Evolutionary conservation across 2,329 filamentous ascomycete species (phyloP).

Genomic region (Arachnopeziza araneosa): DNA sequence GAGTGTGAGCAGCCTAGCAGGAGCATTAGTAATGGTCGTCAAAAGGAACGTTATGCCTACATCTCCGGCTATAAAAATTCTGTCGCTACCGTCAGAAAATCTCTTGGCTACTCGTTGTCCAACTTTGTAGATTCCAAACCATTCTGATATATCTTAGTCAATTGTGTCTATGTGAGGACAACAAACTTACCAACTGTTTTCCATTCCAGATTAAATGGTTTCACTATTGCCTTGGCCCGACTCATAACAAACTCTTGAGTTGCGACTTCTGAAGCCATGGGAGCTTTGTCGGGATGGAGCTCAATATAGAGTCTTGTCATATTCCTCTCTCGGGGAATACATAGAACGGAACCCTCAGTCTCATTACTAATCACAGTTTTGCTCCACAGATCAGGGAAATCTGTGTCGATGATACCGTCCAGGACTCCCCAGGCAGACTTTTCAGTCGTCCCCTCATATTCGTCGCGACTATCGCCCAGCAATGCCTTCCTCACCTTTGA

Average conservation of each 20-base stretch:
- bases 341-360: constrained; percentile 48
- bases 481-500: constrained; percentile 45
- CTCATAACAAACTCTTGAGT: constrained; percentile 67
- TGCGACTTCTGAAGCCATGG: constrained; percentile 33
- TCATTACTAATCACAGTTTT: constrained; percentile 50
- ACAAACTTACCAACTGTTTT: constrained; percentile 66
- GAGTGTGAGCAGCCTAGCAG: constrained; percentile 48
- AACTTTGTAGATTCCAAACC: constrained; percentile 56
- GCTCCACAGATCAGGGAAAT: constrained; percentile 57
- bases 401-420: constrained; percentile 36
- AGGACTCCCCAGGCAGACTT: constrained; percentile 55
- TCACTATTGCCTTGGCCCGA: constrained; percentile 55
- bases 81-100: constrained; percentile 44
- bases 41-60: constrained; percentile 26
- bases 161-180: constrained; percentile 36
- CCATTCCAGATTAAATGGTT: constrained; percentile 52
- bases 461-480: constrained; percentile 36
- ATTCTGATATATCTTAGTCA: constrained; percentile 47
- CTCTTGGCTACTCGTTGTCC: constrained; percentile 53
- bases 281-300: constrained; percentile 41
- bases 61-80: constrained; percentile 53
- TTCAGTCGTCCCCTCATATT: constrained; percentile 53
- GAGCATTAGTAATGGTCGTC: constrained; percentile 35
- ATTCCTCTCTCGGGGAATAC: constrained; percentile 56
- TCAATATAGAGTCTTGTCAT: constrained; percentile 61